These are phyloP conservation scores for Rhodamnia rubescens DNA, from an alignment of 345 rosid genomes.

Conservation along the genomic window DNA sequence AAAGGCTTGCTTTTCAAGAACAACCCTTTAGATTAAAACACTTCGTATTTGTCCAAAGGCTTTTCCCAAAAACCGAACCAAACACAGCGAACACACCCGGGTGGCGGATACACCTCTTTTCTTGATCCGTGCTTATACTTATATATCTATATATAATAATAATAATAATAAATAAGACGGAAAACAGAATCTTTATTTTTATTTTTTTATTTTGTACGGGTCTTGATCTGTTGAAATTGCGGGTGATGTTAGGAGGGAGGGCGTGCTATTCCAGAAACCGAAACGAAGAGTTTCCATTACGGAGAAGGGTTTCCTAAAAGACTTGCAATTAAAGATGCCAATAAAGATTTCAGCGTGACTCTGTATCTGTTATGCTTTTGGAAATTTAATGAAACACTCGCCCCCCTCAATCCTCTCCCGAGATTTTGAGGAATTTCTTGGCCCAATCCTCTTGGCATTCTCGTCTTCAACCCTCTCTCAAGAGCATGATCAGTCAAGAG, in stretches of 20 bases:
- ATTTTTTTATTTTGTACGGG: too few relatives aligned
- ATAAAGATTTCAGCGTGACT: background rate
- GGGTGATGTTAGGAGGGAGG: background rate
- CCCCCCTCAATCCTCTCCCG: background rate
- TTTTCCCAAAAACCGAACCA: too few relatives aligned
- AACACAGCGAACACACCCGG: too few relatives aligned
- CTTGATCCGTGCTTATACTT: too few relatives aligned
- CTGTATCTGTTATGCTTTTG: background rate
- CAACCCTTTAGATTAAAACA: too few relatives aligned
- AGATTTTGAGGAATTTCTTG: background rate
- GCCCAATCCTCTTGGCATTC: background rate
- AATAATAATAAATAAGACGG: too few relatives aligned
- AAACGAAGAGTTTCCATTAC: slow-evolving; percentile 1
- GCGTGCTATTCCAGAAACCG: background rate
- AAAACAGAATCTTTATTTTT: too few relatives aligned
- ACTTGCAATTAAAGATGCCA: background rate
- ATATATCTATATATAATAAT: too few relatives aligned
- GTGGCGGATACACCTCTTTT: too few relatives aligned
- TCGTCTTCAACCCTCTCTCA: background rate
- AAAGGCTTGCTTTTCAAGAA: too few relatives aligned
- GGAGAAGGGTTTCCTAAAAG: slow-evolving; percentile 2
- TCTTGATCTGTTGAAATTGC: background rate
- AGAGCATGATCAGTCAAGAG: background rate
- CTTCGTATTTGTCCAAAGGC: too few relatives aligned
- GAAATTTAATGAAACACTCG: background rate